These are phyloP conservation scores for Stemphylium beticola DNA, from an alignment of 2,329 filamentous ascomycete species.

Conservation along the genomic window DNA sequence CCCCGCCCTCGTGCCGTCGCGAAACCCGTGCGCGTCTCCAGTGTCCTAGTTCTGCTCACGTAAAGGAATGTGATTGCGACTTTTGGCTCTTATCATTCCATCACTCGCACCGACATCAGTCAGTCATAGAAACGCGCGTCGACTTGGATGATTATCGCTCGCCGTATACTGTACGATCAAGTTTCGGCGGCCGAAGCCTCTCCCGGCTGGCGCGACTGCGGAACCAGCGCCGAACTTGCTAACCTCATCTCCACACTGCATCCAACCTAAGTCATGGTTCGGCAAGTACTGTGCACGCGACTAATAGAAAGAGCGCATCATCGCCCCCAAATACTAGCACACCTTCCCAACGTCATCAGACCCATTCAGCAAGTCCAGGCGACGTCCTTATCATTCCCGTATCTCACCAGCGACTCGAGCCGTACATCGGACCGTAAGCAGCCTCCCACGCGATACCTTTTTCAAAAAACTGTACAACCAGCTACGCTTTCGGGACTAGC, in stretches of 20 bases:
- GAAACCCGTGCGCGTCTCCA: constrained; percentile 7
- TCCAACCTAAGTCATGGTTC: not conserved
- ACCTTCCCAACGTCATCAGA: not conserved
- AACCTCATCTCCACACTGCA: not conserved
- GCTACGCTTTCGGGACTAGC: not conserved
- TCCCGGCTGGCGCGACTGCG: too few relatives aligned
- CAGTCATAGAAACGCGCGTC: not conserved
- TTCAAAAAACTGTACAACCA: not conserved
- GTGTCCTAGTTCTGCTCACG: not conserved
- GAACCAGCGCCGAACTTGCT: too few relatives aligned
- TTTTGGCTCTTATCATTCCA: not conserved
- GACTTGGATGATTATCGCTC: too few relatives aligned
- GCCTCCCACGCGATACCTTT: not conserved
- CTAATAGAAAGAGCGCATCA: not conserved
- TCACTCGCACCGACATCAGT: not conserved
- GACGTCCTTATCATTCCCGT: not conserved
- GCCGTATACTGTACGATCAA: too few relatives aligned
- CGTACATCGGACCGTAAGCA: not conserved
- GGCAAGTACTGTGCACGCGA: not conserved
- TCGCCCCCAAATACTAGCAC: not conserved
- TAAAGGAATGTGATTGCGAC: not conserved
- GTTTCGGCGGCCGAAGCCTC: too few relatives aligned
- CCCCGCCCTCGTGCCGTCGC: constrained; percentile 1
- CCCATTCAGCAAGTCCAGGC: constrained; percentile 1
- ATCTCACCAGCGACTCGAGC: not conserved